Conservation (phyloP, 1,139 yeast species). For the Saccharomyces hybrid region DNA sequence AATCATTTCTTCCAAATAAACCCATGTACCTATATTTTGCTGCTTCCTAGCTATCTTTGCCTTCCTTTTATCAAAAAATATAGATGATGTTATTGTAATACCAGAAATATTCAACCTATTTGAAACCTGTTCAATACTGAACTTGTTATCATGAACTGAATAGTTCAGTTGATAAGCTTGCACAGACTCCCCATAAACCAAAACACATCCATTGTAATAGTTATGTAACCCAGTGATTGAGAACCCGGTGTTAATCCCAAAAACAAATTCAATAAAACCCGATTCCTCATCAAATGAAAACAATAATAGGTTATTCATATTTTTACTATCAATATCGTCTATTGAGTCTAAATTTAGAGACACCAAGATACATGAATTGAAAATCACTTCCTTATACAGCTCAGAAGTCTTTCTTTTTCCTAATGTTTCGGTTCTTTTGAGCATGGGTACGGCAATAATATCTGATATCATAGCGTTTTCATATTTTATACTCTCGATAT, state of each 20-base stretch:
- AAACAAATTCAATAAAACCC: slow-evolving; percentile 18
- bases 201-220: slow-evolving; percentile 13
- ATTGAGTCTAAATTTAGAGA: slow-evolving; percentile 23
- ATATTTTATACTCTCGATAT: slow-evolving; percentile 3
- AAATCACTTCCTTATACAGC: slow-evolving; percentile 20
- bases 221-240: slow-evolving; percentile 15
- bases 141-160: slow-evolving; percentile 23
- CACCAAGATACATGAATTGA: slow-evolving; percentile 21
- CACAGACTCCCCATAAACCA: slow-evolving; percentile 20
- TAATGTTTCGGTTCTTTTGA: slow-evolving; percentile 1
- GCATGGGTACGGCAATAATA: slow-evolving; percentile 14
- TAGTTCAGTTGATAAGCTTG: slow-evolving; percentile 21
- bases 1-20: not conserved
- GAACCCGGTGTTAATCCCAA: slow-evolving; percentile 12
- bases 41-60: slow-evolving; percentile 3
- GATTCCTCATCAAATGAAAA: slow-evolving; percentile 24
- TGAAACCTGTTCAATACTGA: slow-evolving; percentile 15
- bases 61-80: not conserved
- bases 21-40: slow-evolving; percentile 4
- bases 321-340: slow-evolving; percentile 16
- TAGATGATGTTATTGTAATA: slow-evolving; percentile 7
- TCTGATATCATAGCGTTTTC: slow-evolving; percentile 21
- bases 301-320: slow-evolving; percentile 19
- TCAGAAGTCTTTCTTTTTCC: slow-evolving; percentile 6
- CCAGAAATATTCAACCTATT: slow-evolving; percentile 13